phyloP scores from a whole-genome alignment of 805 yeast genomes.

The Cyberlindnera veronae region DNA sequence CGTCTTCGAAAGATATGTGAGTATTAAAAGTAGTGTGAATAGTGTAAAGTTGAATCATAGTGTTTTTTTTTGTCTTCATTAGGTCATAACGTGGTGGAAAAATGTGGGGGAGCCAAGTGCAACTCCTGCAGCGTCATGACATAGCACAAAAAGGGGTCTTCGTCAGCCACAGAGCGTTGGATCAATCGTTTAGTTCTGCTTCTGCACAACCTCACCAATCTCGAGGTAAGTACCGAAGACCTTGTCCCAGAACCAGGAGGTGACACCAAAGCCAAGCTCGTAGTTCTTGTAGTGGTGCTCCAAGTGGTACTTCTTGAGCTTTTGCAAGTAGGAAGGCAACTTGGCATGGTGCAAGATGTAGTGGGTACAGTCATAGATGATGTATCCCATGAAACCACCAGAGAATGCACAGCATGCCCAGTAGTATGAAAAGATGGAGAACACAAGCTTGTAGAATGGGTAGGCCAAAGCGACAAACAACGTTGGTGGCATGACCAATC shows the following conservation, averaged over 20 bases:
- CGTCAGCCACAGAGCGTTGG: too few relatives aligned
- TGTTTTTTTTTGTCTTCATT: too few relatives aligned
- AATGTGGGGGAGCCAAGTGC: too few relatives aligned
- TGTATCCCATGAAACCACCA: slow-evolving; percentile 94
- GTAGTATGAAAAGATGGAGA: slow-evolving; percentile 70
- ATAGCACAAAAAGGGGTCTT: too few relatives aligned
- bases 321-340: slow-evolving; percentile 74
- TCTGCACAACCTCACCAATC: slow-evolving; percentile 23
- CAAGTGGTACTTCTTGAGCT: slow-evolving; percentile 83
- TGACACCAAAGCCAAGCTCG: slow-evolving; percentile 95
- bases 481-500: slow-evolving; percentile 97
- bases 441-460: slow-evolving; percentile 82
- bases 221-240: slow-evolving; percentile 81
- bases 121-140: too few relatives aligned
- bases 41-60: too few relatives aligned
- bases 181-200: slow-evolving; percentile 16
- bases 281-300: slow-evolving; percentile 98
- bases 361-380: slow-evolving; percentile 90
- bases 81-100: too few relatives aligned
- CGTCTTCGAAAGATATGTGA: too few relatives aligned
- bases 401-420: slow-evolving; percentile 91
- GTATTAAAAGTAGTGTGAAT: too few relatives aligned
- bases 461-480: slow-evolving; percentile 65
- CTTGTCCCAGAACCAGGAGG: slow-evolving; percentile 89
- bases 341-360: slow-evolving; percentile 87